Conservation (phyloP, 805 yeast genomes). For the Sporopachydermia lactativora region DNA sequence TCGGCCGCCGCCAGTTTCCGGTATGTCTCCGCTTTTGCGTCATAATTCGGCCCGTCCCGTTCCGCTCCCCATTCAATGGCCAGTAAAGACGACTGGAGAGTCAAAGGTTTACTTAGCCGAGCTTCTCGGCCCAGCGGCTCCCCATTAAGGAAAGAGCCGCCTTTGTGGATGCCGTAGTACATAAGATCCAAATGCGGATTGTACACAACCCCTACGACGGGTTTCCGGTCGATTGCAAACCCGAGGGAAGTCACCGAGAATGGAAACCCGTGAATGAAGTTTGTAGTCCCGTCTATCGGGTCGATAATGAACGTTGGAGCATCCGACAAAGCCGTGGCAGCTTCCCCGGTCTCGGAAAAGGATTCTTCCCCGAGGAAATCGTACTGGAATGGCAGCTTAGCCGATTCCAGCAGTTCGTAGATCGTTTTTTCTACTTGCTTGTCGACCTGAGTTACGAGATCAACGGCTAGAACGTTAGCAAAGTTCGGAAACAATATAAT, state of each 20-base stretch:
- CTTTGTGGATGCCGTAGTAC: slow-evolving; percentile 39
- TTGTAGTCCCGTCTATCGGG: slow-evolving; percentile 54
- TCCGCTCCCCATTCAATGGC: slow-evolving; percentile 53
- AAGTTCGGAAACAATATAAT: no score
- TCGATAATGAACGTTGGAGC: slow-evolving; percentile 53
- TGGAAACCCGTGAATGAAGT: slow-evolving; percentile 50
- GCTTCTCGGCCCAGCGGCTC: slow-evolving; percentile 19
- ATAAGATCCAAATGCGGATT: slow-evolving; percentile 42
- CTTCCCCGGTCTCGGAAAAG: slow-evolving; percentile 28
- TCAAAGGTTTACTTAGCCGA: slow-evolving; percentile 23
- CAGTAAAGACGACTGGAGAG: slow-evolving; percentile 36
- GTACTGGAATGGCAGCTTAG: slow-evolving; percentile 29
- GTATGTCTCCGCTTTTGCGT: slow-evolving; percentile 34
- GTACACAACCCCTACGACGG: slow-evolving; percentile 53
- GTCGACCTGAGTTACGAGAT: slow-evolving; percentile 48
- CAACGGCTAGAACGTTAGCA: slow-evolving; percentile 37
- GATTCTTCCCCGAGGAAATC: slow-evolving; percentile 51
- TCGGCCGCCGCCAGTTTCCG: slow-evolving; percentile 31
- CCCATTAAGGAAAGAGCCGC: slow-evolving; percentile 40
- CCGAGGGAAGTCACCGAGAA: slow-evolving; percentile 50
- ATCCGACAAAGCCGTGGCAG: slow-evolving; percentile 26
- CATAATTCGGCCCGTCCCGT: slow-evolving; percentile 35
- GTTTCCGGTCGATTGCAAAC: slow-evolving; percentile 29
- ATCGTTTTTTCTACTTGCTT: slow-evolving; percentile 35
- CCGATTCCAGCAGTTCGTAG: slow-evolving; percentile 21